These are phyloP conservation scores for Leccinum obscurum DNA, from an alignment of 768 basidiomycete genomes.

Conservation along the genomic window DNA sequence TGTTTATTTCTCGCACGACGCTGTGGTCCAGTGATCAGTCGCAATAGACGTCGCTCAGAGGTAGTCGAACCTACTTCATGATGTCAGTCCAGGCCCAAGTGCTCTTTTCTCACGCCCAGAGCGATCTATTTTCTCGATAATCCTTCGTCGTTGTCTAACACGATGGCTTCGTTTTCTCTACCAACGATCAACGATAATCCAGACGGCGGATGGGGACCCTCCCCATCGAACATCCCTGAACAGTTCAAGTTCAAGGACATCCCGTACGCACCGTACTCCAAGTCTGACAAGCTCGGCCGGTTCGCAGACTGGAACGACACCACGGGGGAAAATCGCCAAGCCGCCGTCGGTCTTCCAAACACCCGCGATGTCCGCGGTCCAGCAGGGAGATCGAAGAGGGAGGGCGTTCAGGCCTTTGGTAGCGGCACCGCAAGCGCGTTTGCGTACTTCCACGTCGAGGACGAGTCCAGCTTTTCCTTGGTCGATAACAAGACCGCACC, in stretches of 20 bases:
- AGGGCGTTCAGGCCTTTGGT: conserved; percentile 84
- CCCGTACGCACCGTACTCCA: conserved; percentile 97
- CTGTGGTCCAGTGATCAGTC: conserved; percentile 41
- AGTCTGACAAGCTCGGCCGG: conserved; percentile 96
- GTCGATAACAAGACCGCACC: conserved; percentile 85
- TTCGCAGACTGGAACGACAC: conserved; percentile 97
- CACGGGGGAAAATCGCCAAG: conserved; percentile 61
- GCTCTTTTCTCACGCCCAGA: conserved; percentile 23
- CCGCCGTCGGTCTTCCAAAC: conserved; percentile 47
- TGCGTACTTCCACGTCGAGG: conserved; percentile 97
- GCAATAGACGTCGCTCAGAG: neutral
- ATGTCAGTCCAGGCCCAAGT: conserved; percentile 41
- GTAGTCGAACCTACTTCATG: conserved; percentile 67
- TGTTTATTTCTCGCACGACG: conserved; percentile 89
- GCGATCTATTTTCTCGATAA: conserved; percentile 23
- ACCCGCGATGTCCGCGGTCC: conserved; percentile 52
- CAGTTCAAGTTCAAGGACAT: conserved; percentile 99
- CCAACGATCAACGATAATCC: conserved; percentile 90
- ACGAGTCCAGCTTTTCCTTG: conserved; percentile 94
- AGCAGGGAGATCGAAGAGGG: conserved; percentile 61
- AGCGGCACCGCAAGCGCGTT: conserved; percentile 90
- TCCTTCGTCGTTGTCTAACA: conserved; percentile 5
- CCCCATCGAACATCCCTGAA: conserved; percentile 78
- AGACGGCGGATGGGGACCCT: conserved; percentile 91
- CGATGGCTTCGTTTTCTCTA: conserved; percentile 80